Evolutionary conservation across 2,329 filamentous ascomycete genomes (phyloP), one percentile per base, ranked within the genome.

Genomic region (Aspergillus costaricaensis): DNA sequence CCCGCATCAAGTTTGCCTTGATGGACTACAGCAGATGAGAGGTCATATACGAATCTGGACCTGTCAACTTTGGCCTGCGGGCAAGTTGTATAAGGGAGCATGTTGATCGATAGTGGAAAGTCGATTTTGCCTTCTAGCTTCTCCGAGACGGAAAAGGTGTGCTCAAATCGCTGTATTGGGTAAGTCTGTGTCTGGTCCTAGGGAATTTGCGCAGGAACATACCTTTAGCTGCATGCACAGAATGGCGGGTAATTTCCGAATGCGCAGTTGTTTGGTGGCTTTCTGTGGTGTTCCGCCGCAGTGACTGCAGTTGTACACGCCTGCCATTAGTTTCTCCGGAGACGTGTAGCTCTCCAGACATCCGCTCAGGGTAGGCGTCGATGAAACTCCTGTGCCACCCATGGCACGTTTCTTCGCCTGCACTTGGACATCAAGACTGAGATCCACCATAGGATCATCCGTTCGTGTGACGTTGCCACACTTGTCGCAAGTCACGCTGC

Each of bases 181-280:
- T 63, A 53, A 64, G 61, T 62, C 66, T 1, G 41, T 15, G 36
- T 39, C 19, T 6, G 8, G 1, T 9, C 30, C 25, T 38, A n/a
- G 8, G 3, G 2, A 17, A 21, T 10, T n/a, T 15, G 17, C 7
- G 19, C 8, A 27, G 6, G 6, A 38, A 38, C 69, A 61, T 75
- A 92, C 91, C 85, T 98, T 98, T 41, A 98, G 83, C 71, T 98
- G 94, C 72, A 98, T 91, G 30, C 92, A 92, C 23, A 98, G 79
- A 6, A 96, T 92, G 41, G 95, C 94, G 0, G 94, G 94, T 36
- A 98, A 78, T 62, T 88, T 86, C 73, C 92, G 92, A 64, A 98
- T 91, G 66, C 87, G 91, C 57, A 96, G 85, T 69, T 95, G 90
- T 73, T 96, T 91, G 57, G 88, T 89, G 1, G 92, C 92, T 70